Evolutionary conservation across 345 rosid genomes (phyloP).

Genomic region (Hibiscus syriacus): DNA sequence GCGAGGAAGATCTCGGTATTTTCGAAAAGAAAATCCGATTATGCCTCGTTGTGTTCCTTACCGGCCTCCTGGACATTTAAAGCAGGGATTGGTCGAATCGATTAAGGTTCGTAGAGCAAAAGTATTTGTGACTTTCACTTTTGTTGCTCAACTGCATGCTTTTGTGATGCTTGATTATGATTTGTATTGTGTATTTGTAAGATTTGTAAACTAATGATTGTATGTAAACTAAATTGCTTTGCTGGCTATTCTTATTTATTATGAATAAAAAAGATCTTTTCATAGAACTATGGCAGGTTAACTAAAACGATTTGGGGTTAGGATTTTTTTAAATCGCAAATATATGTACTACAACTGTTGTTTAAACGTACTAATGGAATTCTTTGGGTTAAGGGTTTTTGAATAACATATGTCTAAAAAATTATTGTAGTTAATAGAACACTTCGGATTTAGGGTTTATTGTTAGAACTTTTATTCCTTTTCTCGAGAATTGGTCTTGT

Average conservation of each 20-base stretch:
- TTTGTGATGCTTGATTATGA: constrained; percentile 1
- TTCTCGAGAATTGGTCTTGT: not conserved
- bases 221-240: not conserved
- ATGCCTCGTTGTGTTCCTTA: constrained; percentile 71
- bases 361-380: not conserved
- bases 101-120: constrained; percentile 64
- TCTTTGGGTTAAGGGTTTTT: not conserved
- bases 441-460: not conserved
- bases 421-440: too few species aligned
- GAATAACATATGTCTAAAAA: too few species aligned
- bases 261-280: not conserved
- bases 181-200: not conserved
- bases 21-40: not conserved
- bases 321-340: too few species aligned
- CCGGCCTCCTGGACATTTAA: constrained; percentile 33
- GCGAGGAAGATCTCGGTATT: not conserved
- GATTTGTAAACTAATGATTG: not conserved
- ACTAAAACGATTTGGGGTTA: too few species aligned
- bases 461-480: not conserved
- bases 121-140: constrained; percentile 15
- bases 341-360: not conserved
- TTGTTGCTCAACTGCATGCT: constrained; percentile 33
- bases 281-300: not conserved
- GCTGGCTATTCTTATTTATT: not conserved
- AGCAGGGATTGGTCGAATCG: constrained; percentile 32